Percentiles rank a stretch among this genome's conserved stretches.
Conservation (phyloP, 371 early-diverging fungal genomes). For the Apophysomyces sp. region DNA sequence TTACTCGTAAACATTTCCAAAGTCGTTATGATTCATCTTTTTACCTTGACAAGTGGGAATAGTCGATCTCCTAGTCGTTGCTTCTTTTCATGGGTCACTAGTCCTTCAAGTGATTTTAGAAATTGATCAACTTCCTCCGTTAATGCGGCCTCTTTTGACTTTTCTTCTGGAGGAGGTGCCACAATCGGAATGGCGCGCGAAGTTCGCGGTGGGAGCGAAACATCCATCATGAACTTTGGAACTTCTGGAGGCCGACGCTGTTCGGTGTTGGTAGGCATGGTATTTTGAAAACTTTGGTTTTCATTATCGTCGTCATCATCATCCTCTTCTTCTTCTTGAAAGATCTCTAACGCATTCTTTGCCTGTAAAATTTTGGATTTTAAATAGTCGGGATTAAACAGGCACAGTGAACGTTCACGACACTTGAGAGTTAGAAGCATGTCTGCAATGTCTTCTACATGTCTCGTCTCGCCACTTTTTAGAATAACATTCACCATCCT, state of each 20-base stretch:
- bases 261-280: not conserved
- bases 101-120: constrained; percentile 23
- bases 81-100: constrained; percentile 31
- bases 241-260: not conserved
- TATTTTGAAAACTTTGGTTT: not conserved
- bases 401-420: constrained; percentile 45
- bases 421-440: constrained; percentile 46
- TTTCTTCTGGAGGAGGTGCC: constrained; percentile 3
- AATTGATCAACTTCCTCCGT: constrained; percentile 28
- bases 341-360: constrained; percentile 40
- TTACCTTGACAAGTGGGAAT: constrained; percentile 43
- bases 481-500: constrained; percentile 26
- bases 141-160: not conserved
- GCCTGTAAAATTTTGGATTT: constrained; percentile 38
- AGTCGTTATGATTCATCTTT: not conserved
- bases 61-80: constrained; percentile 40
- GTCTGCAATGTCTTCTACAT: constrained; percentile 42
- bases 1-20: no score
- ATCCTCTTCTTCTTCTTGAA: constrained; percentile 29
- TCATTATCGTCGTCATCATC: constrained; percentile 3
- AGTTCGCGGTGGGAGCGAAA: constrained; percentile 11
- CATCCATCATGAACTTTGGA: not conserved
- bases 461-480: constrained; percentile 15
- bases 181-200: constrained; percentile 23
- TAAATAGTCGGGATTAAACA: constrained; percentile 47